These are phyloP conservation scores for Podospora conica DNA, from an alignment of 495 filamentous ascomycete genomes.

Conservation along the genomic window DNA sequence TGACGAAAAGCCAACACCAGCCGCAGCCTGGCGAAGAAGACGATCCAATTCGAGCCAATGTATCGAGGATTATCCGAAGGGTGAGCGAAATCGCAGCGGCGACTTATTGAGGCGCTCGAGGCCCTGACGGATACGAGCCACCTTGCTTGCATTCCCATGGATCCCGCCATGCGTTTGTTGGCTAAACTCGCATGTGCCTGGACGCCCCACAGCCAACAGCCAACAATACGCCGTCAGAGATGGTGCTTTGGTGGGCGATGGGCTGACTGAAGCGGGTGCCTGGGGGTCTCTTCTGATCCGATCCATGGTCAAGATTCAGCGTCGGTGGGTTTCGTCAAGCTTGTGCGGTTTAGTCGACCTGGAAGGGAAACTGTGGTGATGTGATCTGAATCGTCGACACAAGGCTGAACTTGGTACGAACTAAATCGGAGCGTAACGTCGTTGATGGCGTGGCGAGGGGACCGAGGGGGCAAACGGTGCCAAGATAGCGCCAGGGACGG, in stretches of 20 bases:
- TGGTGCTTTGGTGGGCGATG: neutral
- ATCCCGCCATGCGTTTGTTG: slow-evolving; percentile 1
- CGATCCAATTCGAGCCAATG: neutral
- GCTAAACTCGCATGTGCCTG: neutral
- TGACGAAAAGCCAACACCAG: neutral
- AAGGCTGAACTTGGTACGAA: too few relatives aligned
- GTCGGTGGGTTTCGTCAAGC: neutral
- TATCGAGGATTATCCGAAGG: too few relatives aligned
- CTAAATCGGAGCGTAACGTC: neutral
- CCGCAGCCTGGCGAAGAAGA: neutral
- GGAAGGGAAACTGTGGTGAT: neutral
- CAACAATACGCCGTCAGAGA: neutral
- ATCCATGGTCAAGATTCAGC: neutral
- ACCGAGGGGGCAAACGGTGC: slow-evolving; percentile 2
- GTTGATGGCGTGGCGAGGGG: neutral
- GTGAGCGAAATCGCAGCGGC: neutral
- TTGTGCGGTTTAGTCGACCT: neutral
- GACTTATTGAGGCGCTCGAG: neutral
- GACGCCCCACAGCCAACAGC: neutral
- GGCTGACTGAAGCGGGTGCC: neutral
- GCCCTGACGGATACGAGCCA: slow-evolving; percentile 2
- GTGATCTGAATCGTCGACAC: neutral
- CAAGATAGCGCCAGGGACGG: neutral
- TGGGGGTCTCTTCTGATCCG: neutral
- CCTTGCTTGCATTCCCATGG: neutral